Conservation (phyloP, 1,284 basidiomycete species). For the Boletellus deceptivus region DNA sequence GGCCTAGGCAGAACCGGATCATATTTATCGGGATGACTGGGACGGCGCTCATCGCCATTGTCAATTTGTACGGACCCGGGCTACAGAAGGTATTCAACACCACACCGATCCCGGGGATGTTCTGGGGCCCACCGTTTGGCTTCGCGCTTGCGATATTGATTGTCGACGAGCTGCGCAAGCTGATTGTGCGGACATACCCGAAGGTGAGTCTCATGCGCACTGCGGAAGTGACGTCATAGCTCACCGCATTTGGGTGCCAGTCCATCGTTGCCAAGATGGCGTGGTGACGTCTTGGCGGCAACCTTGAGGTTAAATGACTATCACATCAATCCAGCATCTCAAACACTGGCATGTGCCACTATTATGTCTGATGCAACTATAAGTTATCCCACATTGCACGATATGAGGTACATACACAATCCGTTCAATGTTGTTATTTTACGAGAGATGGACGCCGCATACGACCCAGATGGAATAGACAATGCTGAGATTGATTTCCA, state of each 20-base stretch:
- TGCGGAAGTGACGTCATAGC: neutral
- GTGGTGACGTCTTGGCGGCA: conserved; percentile 18
- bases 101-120: conserved; percentile 40
- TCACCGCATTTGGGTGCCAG: conserved; percentile 15
- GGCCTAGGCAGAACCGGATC: conserved; percentile 37
- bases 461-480: too few species aligned
- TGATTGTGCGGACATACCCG: conserved; percentile 41
- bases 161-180: conserved; percentile 40
- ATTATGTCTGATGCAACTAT: neutral
- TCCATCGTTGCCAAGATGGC: conserved; percentile 34
- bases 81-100: conserved; percentile 40
- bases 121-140: conserved; percentile 44
- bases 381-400: neutral
- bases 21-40: conserved; percentile 38
- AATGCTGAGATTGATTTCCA: too few species aligned
- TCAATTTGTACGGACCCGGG: conserved; percentile 42
- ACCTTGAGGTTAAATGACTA: too few species aligned
- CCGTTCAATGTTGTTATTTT: neutral
- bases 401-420: neutral
- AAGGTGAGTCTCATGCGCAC: conserved; percentile 29
- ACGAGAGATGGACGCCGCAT: too few species aligned
- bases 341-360: neutral
- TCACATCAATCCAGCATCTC: too few species aligned
- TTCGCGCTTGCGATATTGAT: conserved; percentile 39
- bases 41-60: conserved; percentile 39